These are phyloP conservation scores for Centella asiatica DNA, from an alignment of 129 eudicot species.

Conservation along the genomic window DNA sequence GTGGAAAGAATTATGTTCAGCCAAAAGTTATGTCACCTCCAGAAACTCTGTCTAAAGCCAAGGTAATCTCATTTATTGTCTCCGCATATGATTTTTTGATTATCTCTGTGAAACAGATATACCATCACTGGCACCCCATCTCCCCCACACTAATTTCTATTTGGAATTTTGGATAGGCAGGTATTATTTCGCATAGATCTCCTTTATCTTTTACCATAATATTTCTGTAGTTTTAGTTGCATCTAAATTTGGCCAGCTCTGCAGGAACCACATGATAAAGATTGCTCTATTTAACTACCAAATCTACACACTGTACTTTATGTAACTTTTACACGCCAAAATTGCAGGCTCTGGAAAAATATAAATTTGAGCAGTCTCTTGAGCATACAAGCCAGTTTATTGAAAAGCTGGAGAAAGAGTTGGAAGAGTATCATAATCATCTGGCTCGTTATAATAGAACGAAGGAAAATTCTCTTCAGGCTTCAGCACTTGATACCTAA, in stretches of 20 bases:
- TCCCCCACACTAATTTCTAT: background rate
- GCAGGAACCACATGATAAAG: background rate
- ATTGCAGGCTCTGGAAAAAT: slow-evolving; percentile 82
- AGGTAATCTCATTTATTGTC: slow-evolving; percentile 38
- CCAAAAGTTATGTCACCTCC: slow-evolving; percentile 95
- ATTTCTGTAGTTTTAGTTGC: background rate
- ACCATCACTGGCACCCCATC: background rate
- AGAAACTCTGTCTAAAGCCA: slow-evolving; percentile 76
- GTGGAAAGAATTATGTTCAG: slow-evolving; percentile 88
- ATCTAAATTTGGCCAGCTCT: background rate
- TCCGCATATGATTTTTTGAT: too few relatives aligned
- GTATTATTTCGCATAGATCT: background rate
- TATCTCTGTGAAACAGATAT: background rate
- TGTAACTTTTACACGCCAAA: background rate
- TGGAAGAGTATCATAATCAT: slow-evolving; percentile 75
- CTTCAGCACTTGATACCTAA: slow-evolving; percentile 20
- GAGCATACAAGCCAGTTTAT: slow-evolving; percentile 92
- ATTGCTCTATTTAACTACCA: background rate
- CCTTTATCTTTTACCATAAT: background rate
- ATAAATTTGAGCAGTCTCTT: slow-evolving; percentile 71
- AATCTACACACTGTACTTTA: background rate
- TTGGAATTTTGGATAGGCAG: background rate
- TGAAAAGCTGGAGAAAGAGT: slow-evolving; percentile 83
- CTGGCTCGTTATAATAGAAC: slow-evolving; percentile 42
- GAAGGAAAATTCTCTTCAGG: slow-evolving; percentile 26